Base-by-base conservation (phyloP, 352 stramenopile species). In the Globisporangium lucens region DNA sequence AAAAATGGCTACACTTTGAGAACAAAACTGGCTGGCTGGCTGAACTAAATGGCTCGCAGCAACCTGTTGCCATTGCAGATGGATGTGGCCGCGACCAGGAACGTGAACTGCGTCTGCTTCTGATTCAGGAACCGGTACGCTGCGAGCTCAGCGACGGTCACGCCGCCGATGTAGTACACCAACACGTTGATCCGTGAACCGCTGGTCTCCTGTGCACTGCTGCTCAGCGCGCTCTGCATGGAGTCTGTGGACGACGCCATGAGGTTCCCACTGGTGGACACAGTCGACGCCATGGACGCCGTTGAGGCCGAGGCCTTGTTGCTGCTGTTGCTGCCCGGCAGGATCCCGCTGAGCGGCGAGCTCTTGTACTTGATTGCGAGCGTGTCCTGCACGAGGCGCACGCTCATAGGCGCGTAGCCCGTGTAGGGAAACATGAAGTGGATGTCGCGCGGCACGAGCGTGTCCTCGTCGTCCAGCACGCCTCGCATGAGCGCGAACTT, bases 371-470 rank as follows among this genome's bases (percentile, higher is more conserved):
- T 86, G 75, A 90, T 87, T 0, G 82, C 82, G 12, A 94, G 75
- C 12, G 89, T 81, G 38, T 83, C 74, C 78, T 96, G 85, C 52
- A 96, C 76, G 35, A 91, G 69, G 0, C 87, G 85, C 56, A 95
- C 81, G 65, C 85, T 94, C 76, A 96, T 85, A 8, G 87, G 86
- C 4, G 89, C 89, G 58, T 95, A 95, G 3, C 89, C 87, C 7
- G 83, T 94, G 69, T 90, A 94, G 1, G 87, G 82, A 55, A 94
- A 94, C 85, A 96, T 93, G 41, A 93, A 94, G 62, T 90, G 75
- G 58, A 96, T 94, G 53, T 96, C 85, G 2, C 52, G 71, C 3
- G 83, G 78, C 33, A 70, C 49, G 59, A 69, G 68, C 8, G 78
- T 83, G 43, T 88, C 81, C 20, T 89, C 75, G 9, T 86, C 81